A percentile compares a stretch with the other conserved stretches of the same genome.
These are phyloP conservation scores for Coelastrella sp. DNA, from an alignment of 139 green algal genomes.

Conservation along the genomic window DNA sequence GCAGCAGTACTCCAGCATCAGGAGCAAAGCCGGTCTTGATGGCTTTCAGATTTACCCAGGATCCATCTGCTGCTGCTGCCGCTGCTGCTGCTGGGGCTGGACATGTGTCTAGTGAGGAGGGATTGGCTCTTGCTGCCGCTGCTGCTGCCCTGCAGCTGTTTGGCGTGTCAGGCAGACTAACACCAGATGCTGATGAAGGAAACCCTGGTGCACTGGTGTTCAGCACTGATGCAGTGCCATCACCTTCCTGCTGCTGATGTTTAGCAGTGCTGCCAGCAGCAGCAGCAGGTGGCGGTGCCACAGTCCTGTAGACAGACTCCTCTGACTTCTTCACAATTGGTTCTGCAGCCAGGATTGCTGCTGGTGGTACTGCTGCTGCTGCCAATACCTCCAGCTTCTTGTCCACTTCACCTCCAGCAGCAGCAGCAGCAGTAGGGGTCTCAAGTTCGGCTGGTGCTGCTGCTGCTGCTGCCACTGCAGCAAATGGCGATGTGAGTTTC, in stretches of 20 bases:
- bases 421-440: not conserved
- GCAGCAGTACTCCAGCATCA: not conserved
- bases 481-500: not conserved
- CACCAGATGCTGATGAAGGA: not conserved
- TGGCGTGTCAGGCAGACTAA: not conserved
- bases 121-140: not conserved
- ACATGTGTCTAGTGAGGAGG: not conserved
- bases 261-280: not conserved
- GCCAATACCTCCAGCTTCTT: not conserved
- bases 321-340: not conserved
- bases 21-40: not conserved
- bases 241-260: not conserved
- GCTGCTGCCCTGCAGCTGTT: not conserved
- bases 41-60: not conserved
- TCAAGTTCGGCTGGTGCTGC: conserved; percentile 16
- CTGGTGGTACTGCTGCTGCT: conserved; percentile 27
- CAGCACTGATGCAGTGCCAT: not conserved
- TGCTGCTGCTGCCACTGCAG: conserved; percentile 30
- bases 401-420: not conserved
- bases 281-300: not conserved
- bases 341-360: conserved; percentile 21
- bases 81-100: not conserved
- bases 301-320: not conserved
- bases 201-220: not conserved
- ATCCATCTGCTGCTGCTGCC: not conserved